Conservation (phyloP, 2,329 filamentous ascomycete genomes). For the Ascosphaera apis region DNA sequence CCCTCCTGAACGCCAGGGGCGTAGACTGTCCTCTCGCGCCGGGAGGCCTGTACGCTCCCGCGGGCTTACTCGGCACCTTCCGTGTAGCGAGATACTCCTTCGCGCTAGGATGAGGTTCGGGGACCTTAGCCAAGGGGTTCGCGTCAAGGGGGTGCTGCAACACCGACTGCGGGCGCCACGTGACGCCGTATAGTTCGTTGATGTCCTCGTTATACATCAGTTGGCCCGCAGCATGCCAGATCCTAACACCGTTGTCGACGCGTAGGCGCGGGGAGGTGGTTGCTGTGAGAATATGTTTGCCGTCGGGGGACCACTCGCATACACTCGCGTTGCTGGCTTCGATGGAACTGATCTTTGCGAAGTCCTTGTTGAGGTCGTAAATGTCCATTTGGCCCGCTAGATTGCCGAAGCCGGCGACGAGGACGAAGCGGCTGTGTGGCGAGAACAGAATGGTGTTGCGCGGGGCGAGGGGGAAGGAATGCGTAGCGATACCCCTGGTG, state of each 20-base stretch:
- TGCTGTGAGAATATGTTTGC: constrained; percentile 87
- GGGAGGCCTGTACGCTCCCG: constrained; percentile 87
- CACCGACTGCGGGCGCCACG: constrained; percentile 57
- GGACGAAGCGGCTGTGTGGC: constrained; percentile 72
- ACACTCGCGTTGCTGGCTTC: constrained; percentile 90
- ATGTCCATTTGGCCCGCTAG: constrained; percentile 93
- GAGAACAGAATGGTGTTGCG: constrained; percentile 93
- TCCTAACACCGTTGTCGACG: constrained; percentile 86
- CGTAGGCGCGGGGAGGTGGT: constrained; percentile 86
- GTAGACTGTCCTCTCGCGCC: constrained; percentile 76
- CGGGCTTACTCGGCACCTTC: constrained; percentile 89
- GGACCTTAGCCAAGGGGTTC: constrained; percentile 54
- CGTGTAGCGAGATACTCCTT: constrained; percentile 58
- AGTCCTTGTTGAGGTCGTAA: constrained; percentile 88
- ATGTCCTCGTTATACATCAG: constrained; percentile 94
- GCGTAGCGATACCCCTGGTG: constrained; percentile 54
- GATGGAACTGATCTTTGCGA: constrained; percentile 76
- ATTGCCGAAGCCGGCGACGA: constrained; percentile 94
- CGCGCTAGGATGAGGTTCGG: constrained; percentile 62
- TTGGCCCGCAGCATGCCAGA: constrained; percentile 76
- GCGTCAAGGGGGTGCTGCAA: constrained; percentile 35
- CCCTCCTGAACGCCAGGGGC: constrained; percentile 85
- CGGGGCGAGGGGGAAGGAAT: constrained; percentile 67
- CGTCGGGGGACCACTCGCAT: constrained; percentile 94
- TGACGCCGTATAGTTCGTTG: constrained; percentile 75